Percentiles rank a stretch among this genome's conserved stretches.
phyloP scores from a whole-genome alignment of 495 filamentous ascomycete species.

The Haplographium delicatum region DNA sequence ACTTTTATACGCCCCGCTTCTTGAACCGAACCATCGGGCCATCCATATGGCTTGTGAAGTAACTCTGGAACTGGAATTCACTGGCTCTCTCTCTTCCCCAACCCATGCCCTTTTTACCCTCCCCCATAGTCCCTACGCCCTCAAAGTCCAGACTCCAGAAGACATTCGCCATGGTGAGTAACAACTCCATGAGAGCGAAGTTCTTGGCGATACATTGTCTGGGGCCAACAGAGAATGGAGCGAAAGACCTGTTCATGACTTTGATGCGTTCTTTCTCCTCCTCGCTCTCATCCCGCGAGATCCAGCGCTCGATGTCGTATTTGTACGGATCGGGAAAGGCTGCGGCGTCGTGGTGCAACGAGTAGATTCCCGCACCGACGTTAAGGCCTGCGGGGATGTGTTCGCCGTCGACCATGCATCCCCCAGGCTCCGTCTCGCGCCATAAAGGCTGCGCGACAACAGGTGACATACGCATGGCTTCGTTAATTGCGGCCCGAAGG shows the following conservation, averaged over 20 bases:
- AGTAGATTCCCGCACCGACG: not conserved
- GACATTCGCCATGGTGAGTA: slow-evolving; percentile 1
- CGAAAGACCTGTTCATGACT: not conserved
- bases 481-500: slow-evolving; percentile 3
- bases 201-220: slow-evolving; percentile 3
- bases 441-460: not conserved
- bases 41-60: slow-evolving; percentile 2
- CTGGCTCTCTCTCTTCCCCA: not conserved
- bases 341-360: not conserved
- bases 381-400: not conserved
- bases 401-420: not conserved
- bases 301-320: slow-evolving; percentile 3
- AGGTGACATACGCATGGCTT: slow-evolving; percentile 2
- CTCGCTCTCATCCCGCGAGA: not conserved
- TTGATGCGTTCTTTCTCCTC: slow-evolving; percentile 1
- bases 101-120: slow-evolving; percentile 1
- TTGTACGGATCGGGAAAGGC: not conserved
- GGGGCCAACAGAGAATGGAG: not conserved
- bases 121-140: not conserved
- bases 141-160: slow-evolving; percentile 7
- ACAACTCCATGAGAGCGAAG: slow-evolving; percentile 1
- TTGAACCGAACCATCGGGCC: not conserved
- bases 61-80: slow-evolving; percentile 5
- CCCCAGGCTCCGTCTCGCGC: not conserved
- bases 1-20: too few relatives aligned